Percentiles rank a stretch among this genome's conserved stretches.
These are phyloP conservation scores for Metschnikowia similis DNA, from an alignment of 805 yeast genomes.

Conservation along the genomic window DNA sequence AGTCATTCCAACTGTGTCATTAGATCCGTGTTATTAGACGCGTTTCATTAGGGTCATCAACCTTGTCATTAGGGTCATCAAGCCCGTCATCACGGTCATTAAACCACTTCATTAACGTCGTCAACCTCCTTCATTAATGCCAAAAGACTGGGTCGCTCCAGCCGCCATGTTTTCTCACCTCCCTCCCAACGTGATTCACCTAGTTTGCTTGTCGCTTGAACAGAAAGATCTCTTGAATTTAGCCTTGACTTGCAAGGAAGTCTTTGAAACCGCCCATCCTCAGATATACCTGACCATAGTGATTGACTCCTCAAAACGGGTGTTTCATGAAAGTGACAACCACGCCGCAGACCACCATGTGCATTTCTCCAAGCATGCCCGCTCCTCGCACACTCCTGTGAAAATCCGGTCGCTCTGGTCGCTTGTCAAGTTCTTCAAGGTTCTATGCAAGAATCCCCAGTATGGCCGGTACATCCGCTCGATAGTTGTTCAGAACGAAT, in stretches of 20 bases:
- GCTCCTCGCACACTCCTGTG: conserved; percentile 6
- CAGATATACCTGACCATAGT: conserved; percentile 10
- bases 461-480: conserved; percentile 6
- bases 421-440: conserved; percentile 12
- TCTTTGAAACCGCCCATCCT: conserved; percentile 5
- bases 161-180: conserved; percentile 2
- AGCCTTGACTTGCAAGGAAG: conserved; percentile 8
- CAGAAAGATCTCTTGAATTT: conserved; percentile 12
- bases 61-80: too few relatives aligned
- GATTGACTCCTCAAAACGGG: conserved; percentile 11
- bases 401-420: conserved; percentile 15
- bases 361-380: not conserved
- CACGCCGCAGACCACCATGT: not conserved
- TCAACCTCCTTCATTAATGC: too few relatives aligned
- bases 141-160: too few relatives aligned
- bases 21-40: too few relatives aligned
- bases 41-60: too few relatives aligned
- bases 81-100: too few relatives aligned
- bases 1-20: too few relatives aligned
- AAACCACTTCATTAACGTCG: too few relatives aligned
- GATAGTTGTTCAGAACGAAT: conserved; percentile 6
- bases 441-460: conserved; percentile 5
- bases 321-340: conserved; percentile 3
- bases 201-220: conserved; percentile 8
- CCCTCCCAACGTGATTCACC: conserved; percentile 9